Percentiles rank a stretch among this genome's conserved stretches.
phyloP scores from a whole-genome alignment of 176 grass and related monocot species.

The Areca catechu region DNA sequence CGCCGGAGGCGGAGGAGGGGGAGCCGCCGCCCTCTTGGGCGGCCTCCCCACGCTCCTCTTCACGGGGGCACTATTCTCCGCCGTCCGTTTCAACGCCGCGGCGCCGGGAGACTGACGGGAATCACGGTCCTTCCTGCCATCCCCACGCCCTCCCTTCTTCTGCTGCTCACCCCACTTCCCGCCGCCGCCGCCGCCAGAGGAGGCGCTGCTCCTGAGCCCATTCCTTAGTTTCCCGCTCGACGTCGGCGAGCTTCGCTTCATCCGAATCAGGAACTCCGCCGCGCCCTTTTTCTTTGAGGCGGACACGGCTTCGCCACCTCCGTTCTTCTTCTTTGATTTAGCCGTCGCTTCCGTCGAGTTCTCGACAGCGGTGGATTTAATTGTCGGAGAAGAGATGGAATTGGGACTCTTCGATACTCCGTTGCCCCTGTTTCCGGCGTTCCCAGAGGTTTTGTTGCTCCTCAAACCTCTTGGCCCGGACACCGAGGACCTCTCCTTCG shows the following conservation, averaged over 20 bases:
- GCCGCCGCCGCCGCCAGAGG: neutral
- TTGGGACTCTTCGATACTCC: constrained; percentile 16
- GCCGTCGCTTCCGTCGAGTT: constrained; percentile 8
- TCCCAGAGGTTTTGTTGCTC: constrained; percentile 36
- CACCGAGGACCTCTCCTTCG: constrained; percentile 1
- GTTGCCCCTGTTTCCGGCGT: neutral
- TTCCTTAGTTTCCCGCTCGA: constrained; percentile 33
- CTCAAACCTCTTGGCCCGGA: constrained; percentile 23
- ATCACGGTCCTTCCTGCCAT: constrained; percentile 31
- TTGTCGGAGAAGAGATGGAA: constrained; percentile 6
- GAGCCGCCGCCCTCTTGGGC: constrained; percentile 36
- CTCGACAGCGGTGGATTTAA: constrained; percentile 25
- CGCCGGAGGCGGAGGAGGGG: constrained; percentile 24
- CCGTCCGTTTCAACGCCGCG: constrained; percentile 23
- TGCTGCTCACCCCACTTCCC: constrained; percentile 22
- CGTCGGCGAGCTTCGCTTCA: constrained; percentile 36
- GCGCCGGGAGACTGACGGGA: constrained; percentile 11
- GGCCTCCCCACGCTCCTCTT: constrained; percentile 60
- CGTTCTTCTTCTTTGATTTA: constrained; percentile 51
- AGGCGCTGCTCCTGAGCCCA: constrained; percentile 33
- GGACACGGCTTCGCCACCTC: neutral
- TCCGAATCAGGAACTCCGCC: constrained; percentile 67
- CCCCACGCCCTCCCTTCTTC: constrained; percentile 38
- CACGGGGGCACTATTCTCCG: neutral
- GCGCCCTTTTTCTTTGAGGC: constrained; percentile 50